Percentiles rank a stretch among this genome's conserved stretches.
Evolutionary conservation across 1,284 basidiomycete species (phyloP).

Genomic region (Malassezia equina): DNA sequence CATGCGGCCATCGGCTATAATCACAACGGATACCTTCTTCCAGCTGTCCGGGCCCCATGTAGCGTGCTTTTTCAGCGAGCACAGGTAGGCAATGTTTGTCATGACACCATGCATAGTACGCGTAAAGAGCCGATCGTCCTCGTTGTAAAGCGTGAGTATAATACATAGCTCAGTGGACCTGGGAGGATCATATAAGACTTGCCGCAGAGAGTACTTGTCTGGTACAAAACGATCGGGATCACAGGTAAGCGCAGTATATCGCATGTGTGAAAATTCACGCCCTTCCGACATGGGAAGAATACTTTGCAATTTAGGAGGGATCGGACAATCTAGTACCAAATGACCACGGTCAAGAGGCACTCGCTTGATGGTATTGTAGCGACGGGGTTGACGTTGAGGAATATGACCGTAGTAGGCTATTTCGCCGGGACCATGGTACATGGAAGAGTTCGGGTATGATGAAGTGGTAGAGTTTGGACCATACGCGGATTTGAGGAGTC

Average conservation of each 20-base stretch:
- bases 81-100: constrained; percentile 56
- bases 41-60: constrained; percentile 94
- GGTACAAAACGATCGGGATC: constrained; percentile 76
- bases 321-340: constrained; percentile 47
- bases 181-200: constrained; percentile 59
- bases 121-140: constrained; percentile 85
- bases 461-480: not conserved
- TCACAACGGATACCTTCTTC: constrained; percentile 64
- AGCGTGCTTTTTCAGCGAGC: constrained; percentile 80
- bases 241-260: constrained; percentile 43
- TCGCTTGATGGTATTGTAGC: constrained; percentile 49
- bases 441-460: not conserved
- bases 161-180: constrained; percentile 77
- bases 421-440: not conserved
- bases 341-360: constrained; percentile 47
- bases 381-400: constrained; percentile 30
- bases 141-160: constrained; percentile 77
- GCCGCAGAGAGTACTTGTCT: constrained; percentile 71
- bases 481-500: not conserved
- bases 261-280: constrained; percentile 67
- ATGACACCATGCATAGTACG: constrained; percentile 92
- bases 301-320: constrained; percentile 50
- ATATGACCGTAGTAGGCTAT: constrained; percentile 8
- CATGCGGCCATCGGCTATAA: constrained; percentile 86
- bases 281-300: constrained; percentile 16